Base-by-base conservation (phyloP, 2,329 filamentous ascomycete genomes). In the Coniochaeta ligniaria region DNA sequence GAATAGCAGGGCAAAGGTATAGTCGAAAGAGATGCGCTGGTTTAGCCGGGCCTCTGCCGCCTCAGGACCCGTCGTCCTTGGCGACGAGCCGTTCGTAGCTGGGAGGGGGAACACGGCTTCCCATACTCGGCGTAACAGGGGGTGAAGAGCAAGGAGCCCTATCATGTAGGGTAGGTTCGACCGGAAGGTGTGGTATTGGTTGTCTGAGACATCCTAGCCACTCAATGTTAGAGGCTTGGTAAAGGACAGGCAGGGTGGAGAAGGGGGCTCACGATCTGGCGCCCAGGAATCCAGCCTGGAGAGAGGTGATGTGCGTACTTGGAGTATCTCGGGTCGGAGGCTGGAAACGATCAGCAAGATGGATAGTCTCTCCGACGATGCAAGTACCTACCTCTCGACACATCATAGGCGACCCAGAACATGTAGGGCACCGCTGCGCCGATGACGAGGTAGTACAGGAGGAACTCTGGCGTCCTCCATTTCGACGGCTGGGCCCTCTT, bases 381-480 rank as follows among this genome's bases (percentile, higher is more conserved):
- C 43, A 7, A 47, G 17, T 45, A 78, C 81, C 61, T 75, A 93
- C 93, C 83, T 75, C 87, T 84, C 26, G 95, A 99, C 54, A 96
- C 92, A 75, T 91, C 85, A 66, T 92, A 90, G 11, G 89, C 88
- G n/a, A 88, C 81, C 79, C 92, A 96, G 75, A 96, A 92, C 93
- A 99, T 99, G 68, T 87, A 83, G 9, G 92, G 91, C 28, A 98
- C 80, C 60, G 80, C 80, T 6, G 84, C 71, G 33, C 81, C 63
- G 67, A 97, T 84, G 65, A 91, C 75, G 22, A 89, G 56, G 66
- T 87, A 89, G 77, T 99, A 98, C 59, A 92, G 67, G 71, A 85
- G 89, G 77, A 95, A 98, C 75, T 99, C 95, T 2, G 83, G 82
- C 0, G 92, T 96, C 26, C 82, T 85, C 94, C 94, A 99, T 86